A percentile compares a stretch with the other conserved stretches of the same genome.
These are phyloP conservation scores for Agrostemma githago DNA, from an alignment of 148 eudicot species.

Conservation along the genomic window DNA sequence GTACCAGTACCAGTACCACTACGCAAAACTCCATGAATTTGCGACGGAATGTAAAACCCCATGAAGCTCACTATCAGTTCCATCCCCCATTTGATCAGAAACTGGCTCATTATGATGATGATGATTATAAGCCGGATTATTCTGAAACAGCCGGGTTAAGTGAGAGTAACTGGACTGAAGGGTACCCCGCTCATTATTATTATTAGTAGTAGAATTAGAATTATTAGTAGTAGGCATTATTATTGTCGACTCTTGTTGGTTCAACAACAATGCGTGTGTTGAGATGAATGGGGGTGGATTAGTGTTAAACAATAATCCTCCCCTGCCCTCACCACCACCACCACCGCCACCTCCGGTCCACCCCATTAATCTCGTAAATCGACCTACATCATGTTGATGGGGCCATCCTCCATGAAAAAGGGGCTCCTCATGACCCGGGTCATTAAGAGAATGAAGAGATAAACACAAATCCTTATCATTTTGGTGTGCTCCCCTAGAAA, in stretches of 20 bases:
- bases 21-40: constrained; percentile 26
- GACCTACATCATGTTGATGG: constrained; percentile 28
- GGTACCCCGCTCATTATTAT: constrained; percentile 37
- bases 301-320: constrained; percentile 22
- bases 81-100: constrained; percentile 21
- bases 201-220: not conserved
- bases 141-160: constrained; percentile 19
- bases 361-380: constrained; percentile 32
- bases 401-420: constrained; percentile 30
- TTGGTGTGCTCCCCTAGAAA: constrained; percentile 16
- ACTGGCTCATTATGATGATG: constrained; percentile 14
- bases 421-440: constrained; percentile 19
- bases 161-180: constrained; percentile 39
- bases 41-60: constrained; percentile 34
- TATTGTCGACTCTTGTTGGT: constrained; percentile 17
- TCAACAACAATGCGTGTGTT: constrained; percentile 22
- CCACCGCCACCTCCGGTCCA: constrained; percentile 23
- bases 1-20: constrained; percentile 1
- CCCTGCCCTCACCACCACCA: constrained; percentile 24
- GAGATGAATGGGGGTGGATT: not conserved
- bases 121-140: constrained; percentile 10
- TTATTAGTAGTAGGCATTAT: not conserved
- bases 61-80: constrained; percentile 25
- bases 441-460: constrained; percentile 35
- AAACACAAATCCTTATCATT: constrained; percentile 32